Base-by-base conservation (phyloP, 805 yeast genomes). In the Saccharomyces paradoxus region DNA sequence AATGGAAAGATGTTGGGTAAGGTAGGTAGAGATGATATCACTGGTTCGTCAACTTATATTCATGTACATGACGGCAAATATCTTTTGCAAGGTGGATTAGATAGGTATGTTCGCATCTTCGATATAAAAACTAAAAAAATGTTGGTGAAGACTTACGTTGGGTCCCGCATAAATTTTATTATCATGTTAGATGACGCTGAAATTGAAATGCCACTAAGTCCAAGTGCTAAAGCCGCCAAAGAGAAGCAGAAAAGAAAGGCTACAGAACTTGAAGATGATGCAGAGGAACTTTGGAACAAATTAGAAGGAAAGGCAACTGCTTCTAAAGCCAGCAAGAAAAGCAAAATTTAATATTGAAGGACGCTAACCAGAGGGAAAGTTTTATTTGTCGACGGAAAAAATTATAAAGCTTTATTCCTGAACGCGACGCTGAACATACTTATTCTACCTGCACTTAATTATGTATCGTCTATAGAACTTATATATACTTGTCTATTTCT, bases 1-100 rank as follows among this genome's bases (percentile, higher is more conserved):
- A 69, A 68, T 41, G 84, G 87, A 10, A 75, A 74, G 50, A 66
- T 86, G 27, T 63, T 83, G 12, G 94, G 91, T 0, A 87, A 88
- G 64, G 88, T 75, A 65, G 81, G 83, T 41, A 96, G 94, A 24
- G 81, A 89, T 10, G 84, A 83, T 26, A 91, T 95, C 55, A 84
- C 90, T 1, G 82, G 86, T 48, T 70, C 70, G 27, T 58, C 71
- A 3, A 57, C 68, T 21, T 66, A 56, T 53, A 55, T 69, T 21
- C 52, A 58, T 32, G 53, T 65, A 9, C 63, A 63, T 1, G 69
- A 73, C 10, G 71, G 73, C 4, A 75, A 76, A 9, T 65, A 85
- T 29, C 63, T 91, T 7, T 83, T 83, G 2, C 77, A 88, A 21
- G 97, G 96, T 48, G 96, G 97, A 0, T 77, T 91, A 24, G 99